Evolutionary conservation across 2,329 filamentous ascomycete genomes (phyloP).

Genomic region (Capronia epimyces): DNA sequence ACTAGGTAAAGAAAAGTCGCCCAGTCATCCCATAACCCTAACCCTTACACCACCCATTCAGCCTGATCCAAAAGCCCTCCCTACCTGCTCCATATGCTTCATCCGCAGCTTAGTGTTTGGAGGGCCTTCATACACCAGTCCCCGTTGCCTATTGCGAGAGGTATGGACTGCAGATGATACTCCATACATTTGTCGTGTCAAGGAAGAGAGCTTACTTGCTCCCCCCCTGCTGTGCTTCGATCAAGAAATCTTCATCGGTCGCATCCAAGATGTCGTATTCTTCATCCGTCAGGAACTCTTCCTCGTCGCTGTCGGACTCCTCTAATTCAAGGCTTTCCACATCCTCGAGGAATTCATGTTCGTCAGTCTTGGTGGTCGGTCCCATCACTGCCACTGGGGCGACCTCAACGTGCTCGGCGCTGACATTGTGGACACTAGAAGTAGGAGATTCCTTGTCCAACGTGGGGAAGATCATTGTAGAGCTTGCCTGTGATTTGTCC

Average conservation of each 20-base stretch:
- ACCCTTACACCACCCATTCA: conserved; percentile 6
- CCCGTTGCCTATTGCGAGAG: background rate
- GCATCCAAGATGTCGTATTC: conserved; percentile 97
- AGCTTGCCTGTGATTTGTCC: conserved; percentile 33
- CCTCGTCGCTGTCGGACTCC: conserved; percentile 45
- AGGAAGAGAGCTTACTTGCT: conserved; percentile 14
- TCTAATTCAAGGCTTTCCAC: conserved; percentile 53
- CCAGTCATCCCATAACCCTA: background rate
- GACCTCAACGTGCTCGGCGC: conserved; percentile 32
- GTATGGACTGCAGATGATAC: background rate
- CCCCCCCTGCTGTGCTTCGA: conserved; percentile 38
- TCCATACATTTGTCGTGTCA: background rate
- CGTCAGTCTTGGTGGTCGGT: conserved; percentile 41
- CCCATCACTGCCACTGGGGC: conserved; percentile 33
- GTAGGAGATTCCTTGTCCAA: conserved; percentile 88
- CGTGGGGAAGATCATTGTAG: conserved; percentile 91
- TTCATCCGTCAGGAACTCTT: conserved; percentile 89
- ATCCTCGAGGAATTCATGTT: conserved; percentile 53
- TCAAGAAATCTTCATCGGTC: conserved; percentile 76
- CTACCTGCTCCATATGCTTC: conserved; percentile 8
- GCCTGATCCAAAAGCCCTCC: conserved; percentile 13
- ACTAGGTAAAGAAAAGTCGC: background rate
- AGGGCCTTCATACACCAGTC: background rate
- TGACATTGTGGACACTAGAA: conserved; percentile 65
- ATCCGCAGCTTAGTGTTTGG: conserved; percentile 1